Base-by-base conservation (phyloP, 1,284 basidiomycete genomes). In the Xanthoconium separans region DNA sequence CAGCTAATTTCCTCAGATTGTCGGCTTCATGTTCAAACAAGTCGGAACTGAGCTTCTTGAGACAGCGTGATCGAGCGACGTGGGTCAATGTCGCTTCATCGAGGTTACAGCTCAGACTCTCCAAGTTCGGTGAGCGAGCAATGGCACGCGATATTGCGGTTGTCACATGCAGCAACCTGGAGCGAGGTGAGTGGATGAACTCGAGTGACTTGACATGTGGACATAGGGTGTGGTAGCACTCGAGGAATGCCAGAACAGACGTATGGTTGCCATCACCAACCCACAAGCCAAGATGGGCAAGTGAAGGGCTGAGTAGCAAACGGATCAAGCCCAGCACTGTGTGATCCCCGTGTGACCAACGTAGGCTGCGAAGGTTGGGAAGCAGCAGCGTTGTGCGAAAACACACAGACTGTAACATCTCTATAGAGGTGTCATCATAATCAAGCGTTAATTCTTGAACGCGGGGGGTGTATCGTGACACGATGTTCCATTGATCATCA, bases 301-400 rank as follows among this genome's bases (percentile, higher is more conserved):
- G 47, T 2, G 62, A 60, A 20, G 49, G 62, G n/a, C 42, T 22
- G 29, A 65, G 60, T n/a, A 60, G 46, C 2, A 43, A 24, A 47
- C 47, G 51, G 29, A 62, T 53, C 1, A 10, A 27, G 2, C 36
- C 8, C 3, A 53, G 24, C 2, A 4, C 7, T 7, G 30, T 16
- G 18, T 22, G 16, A 13, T 39, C 55, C 2, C 13, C 20, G 16
- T 47, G 15, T 1, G 1, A 0, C 60, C 62, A 61, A 13, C 9
- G 2, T 2, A 61, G 51, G 42, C 24, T 50, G 15, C 40, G 44
- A 18, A 64, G 59, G 16, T 56, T 64, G 16, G 60, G 56, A 10
- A 64, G 55, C n/a, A 64, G 15, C 15, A 37, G 10, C 7, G 47
- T 40, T 10, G 47, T 59, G 29, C 59, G 44, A 36, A 48, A 56